Base-by-base conservation (phyloP, 2,329 filamentous ascomycete genomes). In the Talaromyces atroroseus region DNA sequence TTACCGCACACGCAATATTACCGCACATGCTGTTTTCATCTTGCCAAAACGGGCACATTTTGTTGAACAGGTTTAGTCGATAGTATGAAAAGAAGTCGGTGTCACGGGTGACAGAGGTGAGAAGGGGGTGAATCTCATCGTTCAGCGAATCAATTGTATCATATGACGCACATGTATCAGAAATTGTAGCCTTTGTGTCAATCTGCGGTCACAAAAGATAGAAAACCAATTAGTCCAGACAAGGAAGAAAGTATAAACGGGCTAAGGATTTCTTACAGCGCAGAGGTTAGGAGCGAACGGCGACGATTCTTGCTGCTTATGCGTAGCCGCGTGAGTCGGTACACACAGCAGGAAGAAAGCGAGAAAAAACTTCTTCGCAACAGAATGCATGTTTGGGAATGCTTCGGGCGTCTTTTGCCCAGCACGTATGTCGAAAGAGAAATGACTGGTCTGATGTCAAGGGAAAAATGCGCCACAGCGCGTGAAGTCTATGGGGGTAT, bases 21-120 rank as follows among this genome's bases (percentile, higher is more conserved):
- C 92, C 94, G 74, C 94, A 99, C 81, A 96, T 89, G 71, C 90
- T 90, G 73, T 88, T 88, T 60, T 91, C 87, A 71, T 99, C 94
- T 68, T 86, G 84, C 92, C 94, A 99, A 71, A 97, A 99, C 0
- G 94, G 94, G 68, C 94, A 99, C 74, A 84, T 85, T 73, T 94
- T 96, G 73, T 95, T 88, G 74, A 90, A 99, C 20, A 99, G 82
- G 71, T 96, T 97, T 47, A 99, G 78, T 57, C 94, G 87, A 77
- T 97, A 99, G 74, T 97, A 91, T 53, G 92, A 92, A 76, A 99
- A 99, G 81, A 96, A 99, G 74, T 99, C 94, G 71, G 92, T 95
- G 53, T 88, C 85, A 64, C 84, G 84, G 0, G 90, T 95, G 47
- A 99, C 83, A 55, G 89, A 87, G 65, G 89, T 82, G 63, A 99